Base-by-base conservation (phyloP, 2,329 filamentous ascomycete species). In the Aspergillus ibericus region DNA sequence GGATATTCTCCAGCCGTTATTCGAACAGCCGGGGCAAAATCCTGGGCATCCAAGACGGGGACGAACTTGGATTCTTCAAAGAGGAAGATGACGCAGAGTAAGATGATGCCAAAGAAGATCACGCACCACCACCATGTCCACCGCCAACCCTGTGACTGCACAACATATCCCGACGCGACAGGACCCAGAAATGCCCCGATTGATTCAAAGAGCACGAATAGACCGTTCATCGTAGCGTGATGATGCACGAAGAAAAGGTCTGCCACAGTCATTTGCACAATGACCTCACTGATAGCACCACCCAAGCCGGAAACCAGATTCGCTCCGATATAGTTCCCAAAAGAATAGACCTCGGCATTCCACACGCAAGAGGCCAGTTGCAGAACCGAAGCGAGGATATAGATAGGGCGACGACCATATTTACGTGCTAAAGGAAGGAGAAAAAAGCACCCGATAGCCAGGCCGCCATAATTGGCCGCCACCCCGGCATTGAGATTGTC, bases 211-310 rank as follows among this genome's bases (percentile, higher is more conserved):
- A 72, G 78, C 56, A 79, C 68, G 59, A 80, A 84, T 10, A 81
- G 72, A 0, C 69, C 71, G 58, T 83, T 85, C 76, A 80, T 78
- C 1, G 72, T 67, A 0, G 77, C 80, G 18, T 77, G 72, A 54
- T 82, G 71, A 52, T 82, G 80, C 4, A 82, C 72, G 58, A 82
- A 82, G 66, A 78, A 82, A 44, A 83, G 54, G 61, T 82, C 80
- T 10, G 75, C 74, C 10, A 82, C 74, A 0, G 79, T 81, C 68
- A 81, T 78, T 55, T 81, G 78, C 0, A 81, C 75, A 25, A 82
- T 68, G 0, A 72, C 70, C 63, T 82, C 80, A 27, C 69, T 70
- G 0, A 81, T 57, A 5, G 79, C 77, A 3, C 80, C 81, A 3
- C 75, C 66, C 18, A 81, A 69, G 35, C 81, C 77, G n/a, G 69